A percentile compares a stretch with the other conserved stretches of the same genome.
phyloP scores from a whole-genome alignment of 1,284 basidiomycete genomes.

The Ceratobasidium sp. region DNA sequence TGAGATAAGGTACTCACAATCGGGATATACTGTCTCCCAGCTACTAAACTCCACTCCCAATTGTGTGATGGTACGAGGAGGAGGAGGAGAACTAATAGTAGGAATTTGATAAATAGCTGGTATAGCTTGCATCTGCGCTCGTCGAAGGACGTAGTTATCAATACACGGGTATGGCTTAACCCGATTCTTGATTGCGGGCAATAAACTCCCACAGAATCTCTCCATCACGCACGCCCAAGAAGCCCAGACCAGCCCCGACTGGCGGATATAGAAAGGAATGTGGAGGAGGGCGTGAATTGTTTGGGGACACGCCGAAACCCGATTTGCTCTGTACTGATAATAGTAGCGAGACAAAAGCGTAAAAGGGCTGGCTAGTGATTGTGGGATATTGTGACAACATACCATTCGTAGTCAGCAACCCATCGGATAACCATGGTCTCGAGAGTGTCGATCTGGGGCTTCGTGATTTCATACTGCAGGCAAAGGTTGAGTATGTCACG shows the following conservation, averaged over 20 bases:
- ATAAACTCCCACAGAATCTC: background rate
- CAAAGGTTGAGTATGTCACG: slow-evolving; percentile 48
- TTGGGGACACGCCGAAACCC: slow-evolving; percentile 45
- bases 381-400: no score
- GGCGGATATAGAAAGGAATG: slow-evolving; percentile 1
- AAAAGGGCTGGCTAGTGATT: no score
- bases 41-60: background rate
- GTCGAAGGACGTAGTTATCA: slow-evolving; percentile 46
- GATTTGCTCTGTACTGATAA: slow-evolving; percentile 52
- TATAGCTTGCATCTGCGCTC: slow-evolving; percentile 46
- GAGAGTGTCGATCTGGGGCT: slow-evolving; percentile 47
- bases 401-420: slow-evolving; percentile 50
- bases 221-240: background rate
- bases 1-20: background rate
- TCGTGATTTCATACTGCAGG: slow-evolving; percentile 47
- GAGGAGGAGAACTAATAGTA: background rate
- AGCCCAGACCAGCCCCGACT: background rate
- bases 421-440: slow-evolving; percentile 48
- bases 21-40: slow-evolving; percentile 8
- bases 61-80: background rate
- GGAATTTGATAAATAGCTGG: background rate
- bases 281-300: slow-evolving; percentile 14
- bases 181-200: background rate
- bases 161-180: slow-evolving; percentile 8
- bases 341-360: slow-evolving; percentile 52